phyloP scores from a whole-genome alignment of 768 basidiomycete species.

The Pisolithus albus region DNA sequence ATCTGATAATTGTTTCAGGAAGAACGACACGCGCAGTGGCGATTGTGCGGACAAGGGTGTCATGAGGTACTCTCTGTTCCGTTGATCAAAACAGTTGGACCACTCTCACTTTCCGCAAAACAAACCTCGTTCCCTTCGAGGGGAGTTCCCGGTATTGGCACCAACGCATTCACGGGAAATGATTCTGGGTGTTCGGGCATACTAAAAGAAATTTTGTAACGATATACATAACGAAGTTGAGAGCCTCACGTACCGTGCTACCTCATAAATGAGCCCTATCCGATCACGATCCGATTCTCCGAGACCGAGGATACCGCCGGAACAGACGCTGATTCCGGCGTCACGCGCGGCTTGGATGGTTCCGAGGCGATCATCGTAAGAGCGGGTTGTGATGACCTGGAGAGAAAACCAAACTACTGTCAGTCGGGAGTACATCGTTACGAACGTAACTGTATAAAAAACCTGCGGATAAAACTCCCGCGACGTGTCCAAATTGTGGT shows the following conservation, averaged over 20 bases:
- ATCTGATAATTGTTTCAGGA: slow-evolving; percentile 87
- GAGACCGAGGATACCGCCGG: slow-evolving; percentile 91
- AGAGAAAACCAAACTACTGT: slow-evolving; percentile 1
- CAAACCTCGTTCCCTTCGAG: slow-evolving; percentile 82
- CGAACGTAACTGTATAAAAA: slow-evolving; percentile 9
- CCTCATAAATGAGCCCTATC: slow-evolving; percentile 90
- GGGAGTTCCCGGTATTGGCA: slow-evolving; percentile 93
- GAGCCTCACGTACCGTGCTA: slow-evolving; percentile 61
- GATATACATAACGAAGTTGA: neutral
- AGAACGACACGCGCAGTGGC: slow-evolving; percentile 91
- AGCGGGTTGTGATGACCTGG: slow-evolving; percentile 91
- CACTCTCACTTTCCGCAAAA: neutral
- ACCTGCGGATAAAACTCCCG: slow-evolving; percentile 94
- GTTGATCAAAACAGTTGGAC: slow-evolving; percentile 7
- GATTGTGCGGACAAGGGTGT: slow-evolving; percentile 86
- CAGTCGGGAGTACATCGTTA: neutral
- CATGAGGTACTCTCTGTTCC: slow-evolving; percentile 67
- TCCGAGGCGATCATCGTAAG: slow-evolving; percentile 87
- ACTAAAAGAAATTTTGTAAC: slow-evolving; percentile 32
- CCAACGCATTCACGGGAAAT: slow-evolving; percentile 96
- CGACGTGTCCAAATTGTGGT: slow-evolving; percentile 98
- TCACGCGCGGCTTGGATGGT: slow-evolving; percentile 88
- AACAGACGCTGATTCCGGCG: slow-evolving; percentile 96
- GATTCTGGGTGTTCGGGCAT: slow-evolving; percentile 97
- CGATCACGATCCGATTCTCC: slow-evolving; percentile 88